Percentiles rank a stretch among this genome's conserved stretches.
phyloP scores from a whole-genome alignment of 345 rosid species.

The Cardamine chenopodiifolia region DNA sequence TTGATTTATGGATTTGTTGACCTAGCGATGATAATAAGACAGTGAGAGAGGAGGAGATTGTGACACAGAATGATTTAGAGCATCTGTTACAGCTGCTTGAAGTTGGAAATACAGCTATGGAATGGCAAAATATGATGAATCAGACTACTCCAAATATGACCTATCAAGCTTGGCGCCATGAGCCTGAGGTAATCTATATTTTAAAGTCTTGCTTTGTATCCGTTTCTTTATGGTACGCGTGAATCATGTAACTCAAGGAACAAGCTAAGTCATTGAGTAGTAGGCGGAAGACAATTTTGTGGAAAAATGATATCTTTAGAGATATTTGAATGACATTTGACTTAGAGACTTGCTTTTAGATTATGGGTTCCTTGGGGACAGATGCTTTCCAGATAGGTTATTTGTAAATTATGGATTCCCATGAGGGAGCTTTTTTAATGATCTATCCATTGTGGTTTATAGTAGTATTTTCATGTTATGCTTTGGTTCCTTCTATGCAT shows the following conservation, averaged over 20 bases:
- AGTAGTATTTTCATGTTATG: neutral
- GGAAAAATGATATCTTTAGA: neutral
- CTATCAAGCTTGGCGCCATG: constrained; percentile 94
- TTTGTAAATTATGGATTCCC: too few species aligned
- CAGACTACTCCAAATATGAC: constrained; percentile 75
- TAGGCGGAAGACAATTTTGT: neutral
- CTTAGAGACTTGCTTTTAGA: neutral
- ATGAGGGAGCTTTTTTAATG: neutral
- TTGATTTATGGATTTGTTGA: constrained; percentile 39
- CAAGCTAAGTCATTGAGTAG: neutral
- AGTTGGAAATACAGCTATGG: constrained; percentile 61
- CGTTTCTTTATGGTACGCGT: neutral
- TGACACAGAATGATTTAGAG: constrained; percentile 81
- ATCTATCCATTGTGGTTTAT: neutral
- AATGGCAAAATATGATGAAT: constrained; percentile 92
- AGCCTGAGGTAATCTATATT: constrained; percentile 68
- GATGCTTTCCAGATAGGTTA: too few species aligned
- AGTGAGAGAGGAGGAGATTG: constrained; percentile 53
- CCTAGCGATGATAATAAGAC: constrained; percentile 1
- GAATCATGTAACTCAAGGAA: constrained; percentile 7
- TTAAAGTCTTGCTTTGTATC: neutral
- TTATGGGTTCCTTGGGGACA: too few species aligned
- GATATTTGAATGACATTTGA: neutral
- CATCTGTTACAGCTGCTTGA: constrained; percentile 78
- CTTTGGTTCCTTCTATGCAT: neutral